A percentile compares a stretch with the other conserved stretches of the same genome.
phyloP scores from a whole-genome alignment of 2,329 filamentous ascomycete genomes.

The Lasiodiplodia theobromae region DNA sequence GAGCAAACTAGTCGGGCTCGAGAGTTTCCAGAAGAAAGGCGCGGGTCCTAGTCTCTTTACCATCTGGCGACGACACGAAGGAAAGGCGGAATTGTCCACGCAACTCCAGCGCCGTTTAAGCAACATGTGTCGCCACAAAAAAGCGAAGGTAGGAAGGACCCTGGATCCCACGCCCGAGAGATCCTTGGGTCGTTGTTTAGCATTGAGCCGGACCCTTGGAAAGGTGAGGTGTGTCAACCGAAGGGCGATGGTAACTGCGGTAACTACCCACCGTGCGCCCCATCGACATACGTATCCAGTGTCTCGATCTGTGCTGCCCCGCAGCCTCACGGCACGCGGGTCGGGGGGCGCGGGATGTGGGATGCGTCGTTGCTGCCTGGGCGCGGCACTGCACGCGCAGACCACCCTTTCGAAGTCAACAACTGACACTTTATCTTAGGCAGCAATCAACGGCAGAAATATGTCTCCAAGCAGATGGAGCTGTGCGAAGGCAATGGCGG shows the following conservation, averaged over 20 bases:
- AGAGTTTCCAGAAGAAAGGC: not conserved
- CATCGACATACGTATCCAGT: not conserved
- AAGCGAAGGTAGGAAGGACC: not conserved
- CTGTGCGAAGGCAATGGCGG: not conserved
- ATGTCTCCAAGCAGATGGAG: not conserved
- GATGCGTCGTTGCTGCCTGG: not conserved
- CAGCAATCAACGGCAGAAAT: not conserved
- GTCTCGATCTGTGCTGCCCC: too few species aligned
- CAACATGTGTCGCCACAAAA: not conserved
- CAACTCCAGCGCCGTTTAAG: not conserved
- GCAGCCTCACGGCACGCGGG: not conserved
- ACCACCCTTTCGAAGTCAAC: not conserved
- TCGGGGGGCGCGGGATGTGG: not conserved
- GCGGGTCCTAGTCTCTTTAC: not conserved
- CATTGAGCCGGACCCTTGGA: too few species aligned
- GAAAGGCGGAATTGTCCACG: not conserved
- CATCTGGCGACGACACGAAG: not conserved
- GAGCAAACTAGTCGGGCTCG: not conserved
- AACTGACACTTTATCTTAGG: not conserved
- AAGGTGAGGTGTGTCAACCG: not conserved
- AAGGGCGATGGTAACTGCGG: not conserved
- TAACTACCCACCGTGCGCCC: too few species aligned
- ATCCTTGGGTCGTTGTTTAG: not conserved
- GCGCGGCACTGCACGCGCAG: not conserved
- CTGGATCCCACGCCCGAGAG: not conserved